Conservation (phyloP, 148 eudicot species). For the Nepenthes gracilis region DNA sequence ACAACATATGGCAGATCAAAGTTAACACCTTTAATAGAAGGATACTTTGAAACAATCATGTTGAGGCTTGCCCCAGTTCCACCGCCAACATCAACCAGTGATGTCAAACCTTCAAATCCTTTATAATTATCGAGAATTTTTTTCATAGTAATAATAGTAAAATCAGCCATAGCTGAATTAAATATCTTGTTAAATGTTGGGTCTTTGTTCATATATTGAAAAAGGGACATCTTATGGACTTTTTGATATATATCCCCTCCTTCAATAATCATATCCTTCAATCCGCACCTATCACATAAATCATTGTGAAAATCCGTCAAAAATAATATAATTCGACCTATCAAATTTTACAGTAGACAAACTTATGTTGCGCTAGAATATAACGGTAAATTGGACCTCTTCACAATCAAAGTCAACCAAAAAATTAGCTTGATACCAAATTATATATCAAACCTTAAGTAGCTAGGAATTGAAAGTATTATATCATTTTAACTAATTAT, state of each 20-base stretch:
- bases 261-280: conserved; percentile 3
- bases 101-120: conserved; percentile 3
- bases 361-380: not conserved
- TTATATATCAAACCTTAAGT: too few species aligned
- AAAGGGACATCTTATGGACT: conserved; percentile 1
- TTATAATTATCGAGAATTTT: conserved; percentile 3
- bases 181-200: not conserved
- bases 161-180: not conserved
- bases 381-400: not conserved
- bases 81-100: conserved; percentile 9
- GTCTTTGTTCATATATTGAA: not conserved
- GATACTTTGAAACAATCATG: conserved; percentile 9
- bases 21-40: conserved; percentile 7
- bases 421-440: too few species aligned
- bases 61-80: conserved; percentile 9
- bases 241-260: conserved; percentile 2
- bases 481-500: too few species aligned
- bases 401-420: not conserved
- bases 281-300: not conserved
- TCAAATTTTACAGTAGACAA: too few species aligned
- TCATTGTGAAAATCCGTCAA: not conserved
- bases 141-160: not conserved
- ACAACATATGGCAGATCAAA: conserved; percentile 11
- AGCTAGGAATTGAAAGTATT: too few species aligned
- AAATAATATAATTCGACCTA: not conserved